A percentile compares a stretch with the other conserved stretches of the same genome.
phyloP scores from a whole-genome alignment of 768 basidiomycete genomes.

The Kwoniella sp. region DNA sequence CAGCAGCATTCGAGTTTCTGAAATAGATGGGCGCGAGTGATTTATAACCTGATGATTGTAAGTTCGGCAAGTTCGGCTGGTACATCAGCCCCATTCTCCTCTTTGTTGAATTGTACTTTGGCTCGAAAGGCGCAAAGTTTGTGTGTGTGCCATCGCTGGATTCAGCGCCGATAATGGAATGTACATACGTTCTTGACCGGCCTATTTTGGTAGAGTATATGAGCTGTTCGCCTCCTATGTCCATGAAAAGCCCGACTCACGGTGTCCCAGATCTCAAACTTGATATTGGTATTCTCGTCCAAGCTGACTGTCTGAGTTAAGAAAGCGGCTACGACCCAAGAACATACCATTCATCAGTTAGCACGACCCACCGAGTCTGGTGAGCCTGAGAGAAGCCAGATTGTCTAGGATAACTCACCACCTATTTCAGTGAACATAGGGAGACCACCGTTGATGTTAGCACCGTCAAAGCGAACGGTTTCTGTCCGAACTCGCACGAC shows the following conservation, averaged over 20 bases:
- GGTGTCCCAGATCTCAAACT: slow-evolving; percentile 86
- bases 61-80: no score
- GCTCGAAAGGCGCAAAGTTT: no score
- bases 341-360: neutral
- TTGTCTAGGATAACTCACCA: slow-evolving; percentile 23
- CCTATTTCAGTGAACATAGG: slow-evolving; percentile 37
- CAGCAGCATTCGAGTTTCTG: slow-evolving; percentile 55
- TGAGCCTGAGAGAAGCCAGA: no score
- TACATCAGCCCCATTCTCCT: neutral
- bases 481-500: neutral
- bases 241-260: slow-evolving; percentile 63
- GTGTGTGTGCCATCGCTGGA: no score
- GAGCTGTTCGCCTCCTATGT: neutral
- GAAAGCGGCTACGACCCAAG: slow-evolving; percentile 73
- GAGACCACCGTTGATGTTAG: no score
- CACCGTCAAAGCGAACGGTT: no score
- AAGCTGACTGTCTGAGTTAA: slow-evolving; percentile 94
- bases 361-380: slow-evolving; percentile 8
- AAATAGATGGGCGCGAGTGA: slow-evolving; percentile 56
- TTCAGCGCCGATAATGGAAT: neutral
- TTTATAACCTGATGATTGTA: slow-evolving; percentile 45
- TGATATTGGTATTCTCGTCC: slow-evolving; percentile 85
- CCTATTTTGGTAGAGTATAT: slow-evolving; percentile 27
- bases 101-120: no score
- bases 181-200: slow-evolving; percentile 55